phyloP scores from a whole-genome alignment of 73 alveolate genomes.

The Paraurostyla sp. region DNA sequence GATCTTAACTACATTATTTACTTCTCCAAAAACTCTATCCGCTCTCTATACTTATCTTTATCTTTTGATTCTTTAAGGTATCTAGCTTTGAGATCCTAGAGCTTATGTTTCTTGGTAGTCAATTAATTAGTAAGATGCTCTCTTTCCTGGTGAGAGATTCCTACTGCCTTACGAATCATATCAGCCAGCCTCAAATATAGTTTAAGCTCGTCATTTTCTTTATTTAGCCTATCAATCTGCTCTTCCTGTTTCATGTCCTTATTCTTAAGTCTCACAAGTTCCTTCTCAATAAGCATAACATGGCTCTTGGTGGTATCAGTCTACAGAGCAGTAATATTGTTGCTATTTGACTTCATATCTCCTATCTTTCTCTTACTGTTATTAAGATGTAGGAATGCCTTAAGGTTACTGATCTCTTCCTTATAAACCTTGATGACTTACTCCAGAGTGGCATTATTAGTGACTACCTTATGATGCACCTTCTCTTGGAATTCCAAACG shows the following conservation, averaged over 20 bases:
- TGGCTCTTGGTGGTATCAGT: constrained; percentile 21
- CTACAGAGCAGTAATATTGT: background rate
- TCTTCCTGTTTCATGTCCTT: background rate
- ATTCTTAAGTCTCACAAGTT: constrained; percentile 7
- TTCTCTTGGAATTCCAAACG: constrained; percentile 11
- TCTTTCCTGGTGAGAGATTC: constrained; percentile 5
- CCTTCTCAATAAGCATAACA: background rate
- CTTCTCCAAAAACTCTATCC: constrained; percentile 46
- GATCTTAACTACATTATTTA: constrained; percentile 3
- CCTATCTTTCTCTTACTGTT: background rate
- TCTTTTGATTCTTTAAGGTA: constrained; percentile 21
- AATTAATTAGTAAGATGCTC: background rate
- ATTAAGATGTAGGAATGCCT: constrained; percentile 14
- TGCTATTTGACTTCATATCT: background rate
- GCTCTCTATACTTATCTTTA: background rate
- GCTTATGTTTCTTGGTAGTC: background rate
- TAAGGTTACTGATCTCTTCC: constrained; percentile 23
- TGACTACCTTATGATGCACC: background rate
- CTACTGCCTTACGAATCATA: constrained; percentile 26
- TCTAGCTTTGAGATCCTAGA: background rate
- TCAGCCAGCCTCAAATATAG: constrained; percentile 8
- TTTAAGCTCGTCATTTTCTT: constrained; percentile 12
- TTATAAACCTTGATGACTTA: constrained; percentile 44
- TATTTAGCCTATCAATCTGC: background rate
- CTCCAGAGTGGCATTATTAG: constrained; percentile 40